Base-by-base conservation (phyloP, 2,329 filamentous ascomycete genomes). In the Alternaria postmessia region DNA sequence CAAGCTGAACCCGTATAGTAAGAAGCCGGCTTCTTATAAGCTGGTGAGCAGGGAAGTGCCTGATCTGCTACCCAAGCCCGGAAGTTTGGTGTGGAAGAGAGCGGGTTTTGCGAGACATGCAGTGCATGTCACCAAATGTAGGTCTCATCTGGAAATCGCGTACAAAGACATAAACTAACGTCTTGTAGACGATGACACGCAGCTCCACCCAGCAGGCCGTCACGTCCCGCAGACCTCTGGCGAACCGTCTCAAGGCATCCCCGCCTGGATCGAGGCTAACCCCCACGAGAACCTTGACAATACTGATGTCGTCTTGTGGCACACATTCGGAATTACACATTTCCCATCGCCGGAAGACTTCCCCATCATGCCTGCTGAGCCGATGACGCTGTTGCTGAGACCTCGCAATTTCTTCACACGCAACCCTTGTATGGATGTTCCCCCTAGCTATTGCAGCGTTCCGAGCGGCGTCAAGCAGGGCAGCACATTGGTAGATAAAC, bases 281-380 rank as follows among this genome's bases (percentile, higher is more conserved):
- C 88, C 91, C 12, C 81, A 81, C 46, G 87, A 86, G 58, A 86
- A 82, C 26, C 88, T 96, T 67, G 91, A 91, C 56, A 91, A 97
- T 82, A 91, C 89, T 0, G 92, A 97, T 75, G 81, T 97, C 30
- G 93, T 97, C 1, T 86, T 97, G 16, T 97, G 93, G 93, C 93
- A 97, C 80, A 96, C 93, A 0, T 97, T 97, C 72, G 94, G 94
- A 36, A 84, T 97, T 36, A 94, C 91, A 0, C 94, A 97, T 76
- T 94, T 97, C 82, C 93, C 94, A 0, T 83, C 91, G 0, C 93
- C 93, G 0, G 94, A 97, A 75, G 94, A 97, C 78, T 97, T 92
- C 82, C 94, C 94, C 30, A 85, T 97, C 69, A 97, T 97, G 93
- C 93, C 93, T 0, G 91, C 87, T 41, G 79, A 83, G 82, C 91